Evolutionary conservation across 192 early-diverging fungal genomes (phyloP), one percentile per base, ranked within the genome.

Genomic region (Coemansia sp.): DNA sequence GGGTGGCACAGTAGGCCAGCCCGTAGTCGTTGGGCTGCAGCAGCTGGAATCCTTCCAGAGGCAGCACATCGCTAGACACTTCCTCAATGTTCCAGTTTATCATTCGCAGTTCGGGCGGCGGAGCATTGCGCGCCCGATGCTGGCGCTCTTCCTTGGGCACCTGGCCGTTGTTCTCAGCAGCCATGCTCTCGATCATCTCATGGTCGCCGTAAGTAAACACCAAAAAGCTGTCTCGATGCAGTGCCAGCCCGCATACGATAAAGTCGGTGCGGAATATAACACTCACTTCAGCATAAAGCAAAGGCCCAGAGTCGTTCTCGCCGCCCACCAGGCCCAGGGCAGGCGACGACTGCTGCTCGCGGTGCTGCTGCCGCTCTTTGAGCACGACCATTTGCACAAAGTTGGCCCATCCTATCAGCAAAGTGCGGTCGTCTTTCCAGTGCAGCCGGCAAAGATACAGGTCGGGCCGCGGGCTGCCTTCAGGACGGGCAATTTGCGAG

Each of bases 381-480:
- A 99, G 81, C 2, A 79, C 72, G 12, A 89, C 89, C 10, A 96
- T 80, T 60, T 90, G 95, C 36, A 99, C 90, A 51, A 80, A 83
- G 60, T 97, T 88, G 7, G 91, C 97, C 97, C 97, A 99, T 0
- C 93, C 97, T 52, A 97, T 86, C 14, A 97, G 60, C 39, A 99
- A 70, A 5, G 87, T 86, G 12, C 59, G 78, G 23, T 87, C 83
- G 37, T 84, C 82, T 50, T 83, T 86, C 97, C 97, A 99, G 62
- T 83, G 84, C 44, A 99, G 58, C 39, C 91, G 84, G 52, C 91
- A 93, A 28, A 82, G 80, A 62, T 88, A 96, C 16, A 96, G 75
- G 58, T 99, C 95, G 2, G 86, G 67, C 12, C 88, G 72, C 3
- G 93, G 92, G 56, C 86, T 90, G 20, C 80, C 82, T 23, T 79